Conservation (phyloP, 2,329 filamentous ascomycete species). For the Chaetomium olivaceum region DNA sequence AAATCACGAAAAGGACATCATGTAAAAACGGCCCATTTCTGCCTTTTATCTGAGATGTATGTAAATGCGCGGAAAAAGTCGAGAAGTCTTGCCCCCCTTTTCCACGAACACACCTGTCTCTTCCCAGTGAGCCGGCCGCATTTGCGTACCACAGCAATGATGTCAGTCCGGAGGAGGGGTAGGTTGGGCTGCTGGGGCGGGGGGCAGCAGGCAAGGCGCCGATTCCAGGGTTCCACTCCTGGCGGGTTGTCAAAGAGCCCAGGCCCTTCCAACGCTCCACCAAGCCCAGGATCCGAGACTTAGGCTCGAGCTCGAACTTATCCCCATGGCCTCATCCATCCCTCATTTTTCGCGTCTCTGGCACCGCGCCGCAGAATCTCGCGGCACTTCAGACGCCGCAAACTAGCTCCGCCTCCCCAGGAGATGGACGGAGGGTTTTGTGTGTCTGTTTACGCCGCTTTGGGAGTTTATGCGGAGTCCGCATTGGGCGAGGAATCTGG, state of each 20-base stretch:
- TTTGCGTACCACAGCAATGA: not conserved
- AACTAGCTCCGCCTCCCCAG: conserved; percentile 16
- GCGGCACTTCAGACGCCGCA: conserved; percentile 15
- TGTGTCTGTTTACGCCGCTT: conserved; percentile 5
- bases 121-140: not conserved
- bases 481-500: not conserved
- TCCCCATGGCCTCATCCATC: not conserved
- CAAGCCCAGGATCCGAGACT: not conserved
- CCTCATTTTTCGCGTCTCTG: not conserved
- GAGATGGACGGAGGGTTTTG: not conserved
- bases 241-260: not conserved
- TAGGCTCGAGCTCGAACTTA: not conserved
- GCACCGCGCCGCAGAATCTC: conserved; percentile 8
- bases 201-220: not conserved
- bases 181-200: not conserved
- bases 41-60: not conserved
- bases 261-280: not conserved
- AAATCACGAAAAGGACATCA: not conserved
- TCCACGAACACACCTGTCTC: not conserved
- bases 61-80: not conserved
- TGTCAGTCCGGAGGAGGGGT: not conserved
- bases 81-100: not conserved
- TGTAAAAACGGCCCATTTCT: not conserved
- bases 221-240: not conserved
- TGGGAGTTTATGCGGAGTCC: not conserved